Base-by-base conservation (phyloP, 1,284 basidiomycete species). In the Hemileia vastatrix region DNA sequence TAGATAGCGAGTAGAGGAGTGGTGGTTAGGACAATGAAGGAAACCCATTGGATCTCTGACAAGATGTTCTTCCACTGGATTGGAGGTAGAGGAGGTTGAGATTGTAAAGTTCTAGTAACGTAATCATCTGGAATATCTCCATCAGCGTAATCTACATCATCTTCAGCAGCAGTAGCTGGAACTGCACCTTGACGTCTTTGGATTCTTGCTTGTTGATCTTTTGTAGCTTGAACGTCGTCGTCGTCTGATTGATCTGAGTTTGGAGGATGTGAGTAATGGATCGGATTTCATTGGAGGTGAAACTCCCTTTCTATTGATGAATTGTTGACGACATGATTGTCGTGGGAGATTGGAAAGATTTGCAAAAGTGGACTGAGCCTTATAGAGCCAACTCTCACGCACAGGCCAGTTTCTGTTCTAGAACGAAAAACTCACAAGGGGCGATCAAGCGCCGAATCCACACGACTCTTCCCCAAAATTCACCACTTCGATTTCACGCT, bases 41-140 rank as follows among this genome's bases (percentile, higher is more conserved):
- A 73, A 54, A 75, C 71, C 71, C 72, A 75, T 45, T 75, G 72
- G 21, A 75, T 71, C 66, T 75, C 73, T 59, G 47, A 64, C 13
- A 75, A 59, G 33, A 75, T 66, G 65, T 72, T 73, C 65, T 68
- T 71, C 66, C 68, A 59, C 57, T 68, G 58, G 8, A 75, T 47
- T 6, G 72, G 73, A 3, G 73, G 72, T 21, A 75, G 67, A 5
- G 70, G 68, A 54, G 64, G 63, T 57, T 64, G 61, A 11, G 61
- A 55, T 47, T 65, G 45, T 57, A 63, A 51, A 31, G 64, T 63
- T 36, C 70, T 64, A 49, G 70, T 68, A 27, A 72, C 70, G 51
- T 72, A 72, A 64, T 72, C 70, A 54, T 72, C 70, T 18, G 69
- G 69, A 57, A 72, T 71, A 65, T 71, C 70, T 43, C 62, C 67